phyloP scores from a whole-genome alignment of 495 filamentous ascomycete genomes.

The Xylaria intraflava region DNA sequence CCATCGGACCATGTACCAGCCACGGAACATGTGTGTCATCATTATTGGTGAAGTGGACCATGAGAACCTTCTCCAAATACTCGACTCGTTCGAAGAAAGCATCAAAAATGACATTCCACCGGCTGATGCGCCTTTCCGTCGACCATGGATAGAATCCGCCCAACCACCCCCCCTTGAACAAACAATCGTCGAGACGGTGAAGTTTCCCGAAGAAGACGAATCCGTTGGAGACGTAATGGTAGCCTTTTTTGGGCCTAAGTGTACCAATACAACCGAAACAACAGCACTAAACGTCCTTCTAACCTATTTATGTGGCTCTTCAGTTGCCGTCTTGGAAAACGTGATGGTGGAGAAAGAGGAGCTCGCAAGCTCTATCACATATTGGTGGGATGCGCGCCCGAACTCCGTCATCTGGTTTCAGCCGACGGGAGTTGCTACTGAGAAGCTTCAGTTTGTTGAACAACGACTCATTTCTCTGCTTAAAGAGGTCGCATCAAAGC shows the following conservation, averaged over 20 bases:
- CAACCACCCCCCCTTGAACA: constrained; percentile 63
- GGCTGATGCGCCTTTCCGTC: constrained; percentile 66
- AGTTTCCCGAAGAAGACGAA: constrained; percentile 97
- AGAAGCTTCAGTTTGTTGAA: constrained; percentile 76
- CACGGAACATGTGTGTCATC: constrained; percentile 86
- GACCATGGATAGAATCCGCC: constrained; percentile 83
- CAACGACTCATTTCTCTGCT: constrained; percentile 78
- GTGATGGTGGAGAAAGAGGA: constrained; percentile 89
- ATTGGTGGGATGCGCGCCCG: constrained; percentile 69
- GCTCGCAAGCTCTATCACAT: constrained; percentile 74
- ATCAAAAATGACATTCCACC: constrained; percentile 75
- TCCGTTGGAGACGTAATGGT: constrained; percentile 79
- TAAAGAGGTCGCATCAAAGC: constrained; percentile 67
- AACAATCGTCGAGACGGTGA: constrained; percentile 65
- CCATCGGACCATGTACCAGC: constrained; percentile 96
- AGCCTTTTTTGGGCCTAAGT: constrained; percentile 77
- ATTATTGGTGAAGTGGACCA: constrained; percentile 88
- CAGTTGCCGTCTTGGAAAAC: constrained; percentile 86
- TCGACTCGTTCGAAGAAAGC: constrained; percentile 83
- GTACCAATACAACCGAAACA: constrained; percentile 53
- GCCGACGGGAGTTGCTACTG: constrained; percentile 77
- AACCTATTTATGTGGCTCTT: constrained; percentile 83
- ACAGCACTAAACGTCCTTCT: constrained; percentile 71
- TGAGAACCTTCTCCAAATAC: constrained; percentile 63
- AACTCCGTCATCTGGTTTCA: constrained; percentile 76